These are phyloP conservation scores for Rachicladosporium sp. DNA, from an alignment of 2,329 filamentous ascomycete species.

Conservation along the genomic window DNA sequence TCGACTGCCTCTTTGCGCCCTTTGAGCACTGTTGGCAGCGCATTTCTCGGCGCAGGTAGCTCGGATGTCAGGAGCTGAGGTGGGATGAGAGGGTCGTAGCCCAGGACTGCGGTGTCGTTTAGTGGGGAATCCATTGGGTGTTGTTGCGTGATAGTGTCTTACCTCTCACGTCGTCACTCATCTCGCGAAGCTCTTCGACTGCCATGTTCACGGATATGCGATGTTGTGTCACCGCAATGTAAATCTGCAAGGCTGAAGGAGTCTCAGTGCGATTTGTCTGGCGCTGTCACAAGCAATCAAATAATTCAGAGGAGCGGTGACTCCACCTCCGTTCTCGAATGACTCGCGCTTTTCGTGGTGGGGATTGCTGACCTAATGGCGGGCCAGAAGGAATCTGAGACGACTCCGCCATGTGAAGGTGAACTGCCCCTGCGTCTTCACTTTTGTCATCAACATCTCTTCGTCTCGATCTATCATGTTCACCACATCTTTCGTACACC, in stretches of 20 bases:
- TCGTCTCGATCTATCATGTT: no score
- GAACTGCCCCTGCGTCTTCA: no score
- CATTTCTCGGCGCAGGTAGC: slow-evolving; percentile 48
- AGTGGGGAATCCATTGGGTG: neutral
- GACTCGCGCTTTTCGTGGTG: no score
- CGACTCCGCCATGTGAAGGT: no score
- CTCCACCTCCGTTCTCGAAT: no score
- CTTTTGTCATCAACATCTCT: no score
- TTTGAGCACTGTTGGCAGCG: slow-evolving; percentile 43
- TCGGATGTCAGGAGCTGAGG: slow-evolving; percentile 93
- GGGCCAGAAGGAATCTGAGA: no score
- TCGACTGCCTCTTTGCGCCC: slow-evolving; percentile 49
- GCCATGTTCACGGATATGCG: slow-evolving; percentile 1
- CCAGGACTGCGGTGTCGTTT: slow-evolving; percentile 50
- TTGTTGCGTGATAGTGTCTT: neutral
- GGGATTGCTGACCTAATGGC: no score
- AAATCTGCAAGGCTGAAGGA: neutral
- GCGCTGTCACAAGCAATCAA: neutral
- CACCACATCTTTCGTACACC: no score
- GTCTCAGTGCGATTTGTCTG: slow-evolving; percentile 1
- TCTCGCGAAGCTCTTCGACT: slow-evolving; percentile 1
- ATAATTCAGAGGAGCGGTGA: neutral
- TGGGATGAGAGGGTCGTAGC: slow-evolving; percentile 53
- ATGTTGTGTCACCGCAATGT: neutral
- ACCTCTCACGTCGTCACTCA: slow-evolving; percentile 6